Evolutionary conservation across 768 basidiomycete species (phyloP), one percentile per base, ranked within the genome.

Genomic region (Phlebiopsis flavidoalba): DNA sequence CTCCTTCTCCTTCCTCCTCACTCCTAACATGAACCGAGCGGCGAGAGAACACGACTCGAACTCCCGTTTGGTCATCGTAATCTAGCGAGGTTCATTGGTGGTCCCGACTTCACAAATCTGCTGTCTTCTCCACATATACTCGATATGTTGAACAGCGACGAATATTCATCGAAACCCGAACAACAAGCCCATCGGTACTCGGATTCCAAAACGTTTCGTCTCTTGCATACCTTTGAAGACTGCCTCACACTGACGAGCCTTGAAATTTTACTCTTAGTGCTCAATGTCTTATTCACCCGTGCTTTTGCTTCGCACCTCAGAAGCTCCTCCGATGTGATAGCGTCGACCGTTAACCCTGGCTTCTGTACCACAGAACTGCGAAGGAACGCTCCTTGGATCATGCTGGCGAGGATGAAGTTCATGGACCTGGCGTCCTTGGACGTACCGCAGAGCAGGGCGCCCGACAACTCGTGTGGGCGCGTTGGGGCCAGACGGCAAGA

Each of bases 1-100:
- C 69, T 82, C 0, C 69, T 82, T 68, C 73, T 0, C 61, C n/a
- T n/a, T 83, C 3, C 71, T 74, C 5, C 70, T 83, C 0, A 70
- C 82, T 0, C 83, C 83, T 0, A 64, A 62, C 7, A 73, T 83
- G 70, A 46, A 76, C 0, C 65, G 73, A 35, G 77, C 81, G 0
- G 73, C 76, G 77, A 1, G 57, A 24, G 10, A 19, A 3, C 56
- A 57, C 49, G 19, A 45, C 50, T 49, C 36, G 19, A 5, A 49
- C 12, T 11, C 33, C 17, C 36, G 62, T 3, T 31, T 81, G 1
- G 78, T 79, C n/a, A 68, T 82, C 19, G 76, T 81, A n/a, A 2
- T 60, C 76, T 0, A 83, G 81, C 57, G 80, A 74, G 22, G 59
- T 73, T 0, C 81, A 82, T 58, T 52, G 15, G 21, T 55, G 24